These are phyloP conservation scores for Lipomyces sp. DNA, from an alignment of 805 yeast species.

Conservation along the genomic window DNA sequence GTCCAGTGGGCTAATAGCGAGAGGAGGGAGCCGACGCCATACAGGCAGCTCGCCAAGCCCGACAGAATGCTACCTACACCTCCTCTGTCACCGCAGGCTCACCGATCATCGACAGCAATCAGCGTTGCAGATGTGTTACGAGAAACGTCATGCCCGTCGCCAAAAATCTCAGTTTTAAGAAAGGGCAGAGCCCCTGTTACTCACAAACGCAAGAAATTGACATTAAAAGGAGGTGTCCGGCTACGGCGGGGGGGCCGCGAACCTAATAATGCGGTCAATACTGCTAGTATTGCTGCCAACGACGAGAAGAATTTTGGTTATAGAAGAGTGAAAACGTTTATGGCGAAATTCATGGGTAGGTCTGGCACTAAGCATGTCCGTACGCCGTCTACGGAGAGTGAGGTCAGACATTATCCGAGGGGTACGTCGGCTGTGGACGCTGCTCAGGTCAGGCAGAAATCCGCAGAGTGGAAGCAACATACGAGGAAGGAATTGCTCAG, in stretches of 20 bases:
- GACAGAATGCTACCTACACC: background rate
- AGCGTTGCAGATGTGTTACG: background rate
- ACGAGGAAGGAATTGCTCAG: background rate
- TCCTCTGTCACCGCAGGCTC: background rate
- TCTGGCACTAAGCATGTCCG: background rate
- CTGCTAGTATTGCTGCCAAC: background rate
- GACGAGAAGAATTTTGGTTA: background rate
- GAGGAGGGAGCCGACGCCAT: background rate
- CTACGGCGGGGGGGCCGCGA: background rate
- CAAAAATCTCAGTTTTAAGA: background rate
- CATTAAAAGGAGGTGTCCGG: background rate
- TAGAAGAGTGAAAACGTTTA: background rate
- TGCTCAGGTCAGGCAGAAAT: background rate
- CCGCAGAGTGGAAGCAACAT: background rate
- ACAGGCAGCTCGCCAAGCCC: background rate
- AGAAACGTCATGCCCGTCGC: background rate
- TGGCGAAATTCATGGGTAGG: background rate
- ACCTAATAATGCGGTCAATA: background rate
- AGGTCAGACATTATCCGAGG: background rate
- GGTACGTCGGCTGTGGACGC: background rate
- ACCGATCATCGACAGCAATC: background rate
- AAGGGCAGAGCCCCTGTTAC: background rate
- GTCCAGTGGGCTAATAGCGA: conserved; percentile 20
- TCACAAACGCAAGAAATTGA: background rate
- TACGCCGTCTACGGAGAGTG: background rate